phyloP scores from a whole-genome alignment of 352 stramenopile genomes.

The Poterioochromonas sp. region DNA sequence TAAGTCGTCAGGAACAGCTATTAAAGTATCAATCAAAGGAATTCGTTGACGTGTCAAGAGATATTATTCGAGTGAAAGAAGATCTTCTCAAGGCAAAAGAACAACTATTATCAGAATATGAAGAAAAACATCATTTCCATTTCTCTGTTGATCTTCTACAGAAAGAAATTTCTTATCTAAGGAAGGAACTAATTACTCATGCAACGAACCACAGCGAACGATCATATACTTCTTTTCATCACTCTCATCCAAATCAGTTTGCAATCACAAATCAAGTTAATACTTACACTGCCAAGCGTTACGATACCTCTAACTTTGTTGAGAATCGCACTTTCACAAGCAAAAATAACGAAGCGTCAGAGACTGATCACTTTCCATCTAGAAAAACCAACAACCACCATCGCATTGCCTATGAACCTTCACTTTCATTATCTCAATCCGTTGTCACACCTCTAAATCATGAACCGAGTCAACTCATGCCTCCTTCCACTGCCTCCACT shows the following conservation, averaged over 20 bases:
- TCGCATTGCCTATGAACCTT: no score
- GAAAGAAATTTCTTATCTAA: neutral
- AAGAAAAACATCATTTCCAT: neutral
- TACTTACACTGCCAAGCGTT: neutral
- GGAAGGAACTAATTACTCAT: neutral
- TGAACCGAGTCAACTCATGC: neutral
- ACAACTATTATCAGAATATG: neutral
- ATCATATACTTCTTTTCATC: neutral
- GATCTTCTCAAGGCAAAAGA: neutral
- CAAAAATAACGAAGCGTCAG: no score
- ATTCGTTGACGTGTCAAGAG: neutral
- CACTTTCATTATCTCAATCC: neutral
- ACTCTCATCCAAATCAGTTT: neutral
- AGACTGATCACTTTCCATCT: neutral
- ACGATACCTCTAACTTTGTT: neutral
- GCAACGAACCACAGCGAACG: no score
- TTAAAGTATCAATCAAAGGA: neutral
- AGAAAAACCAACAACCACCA: no score
- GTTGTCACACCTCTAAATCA: no score
- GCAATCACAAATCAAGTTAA: neutral
- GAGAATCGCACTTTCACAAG: no score
- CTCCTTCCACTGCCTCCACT: neutral
- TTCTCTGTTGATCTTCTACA: neutral
- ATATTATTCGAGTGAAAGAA: neutral
- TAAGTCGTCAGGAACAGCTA: neutral